Evolutionary conservation across 768 basidiomycete species (phyloP).

Genomic region (Royoungia palumana): DNA sequence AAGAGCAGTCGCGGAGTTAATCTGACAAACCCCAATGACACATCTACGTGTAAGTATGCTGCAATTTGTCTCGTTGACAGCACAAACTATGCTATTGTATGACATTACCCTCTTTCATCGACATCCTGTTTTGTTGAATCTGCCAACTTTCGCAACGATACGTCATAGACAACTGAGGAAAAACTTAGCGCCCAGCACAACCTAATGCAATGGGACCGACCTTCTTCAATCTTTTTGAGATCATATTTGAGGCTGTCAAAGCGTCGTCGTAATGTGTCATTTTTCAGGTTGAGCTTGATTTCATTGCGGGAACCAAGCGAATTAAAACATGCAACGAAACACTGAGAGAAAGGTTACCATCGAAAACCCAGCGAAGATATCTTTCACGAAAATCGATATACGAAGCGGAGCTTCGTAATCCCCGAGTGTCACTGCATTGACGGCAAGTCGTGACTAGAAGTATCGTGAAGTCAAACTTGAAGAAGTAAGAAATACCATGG

Average conservation of each 20-base stretch:
- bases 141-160: constrained; percentile 68
- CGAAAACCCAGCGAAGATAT: constrained; percentile 78
- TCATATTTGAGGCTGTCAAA: constrained; percentile 86
- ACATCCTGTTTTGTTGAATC: constrained; percentile 16
- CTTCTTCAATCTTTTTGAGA: constrained; percentile 87
- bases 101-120: not conserved
- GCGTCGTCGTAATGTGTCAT: constrained; percentile 67
- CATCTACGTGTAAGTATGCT: too few relatives aligned
- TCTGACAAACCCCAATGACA: too few relatives aligned
- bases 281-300: constrained; percentile 74
- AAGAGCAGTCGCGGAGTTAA: constrained; percentile 23
- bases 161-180: constrained; percentile 74
- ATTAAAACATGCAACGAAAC: constrained; percentile 3
- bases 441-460: constrained; percentile 67
- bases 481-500: not conserved
- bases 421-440: constrained; percentile 80
- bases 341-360: constrained; percentile 46
- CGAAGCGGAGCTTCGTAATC: constrained; percentile 76
- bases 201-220: constrained; percentile 33
- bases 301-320: not conserved
- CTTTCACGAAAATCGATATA: constrained; percentile 78
- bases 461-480: constrained; percentile 8
- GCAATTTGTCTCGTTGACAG: too few relatives aligned
- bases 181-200: not conserved
- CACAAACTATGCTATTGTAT: not conserved